Evolutionary conservation across 2,329 filamentous ascomycete genomes (phyloP).

Genomic region (Microdochium nivale): DNA sequence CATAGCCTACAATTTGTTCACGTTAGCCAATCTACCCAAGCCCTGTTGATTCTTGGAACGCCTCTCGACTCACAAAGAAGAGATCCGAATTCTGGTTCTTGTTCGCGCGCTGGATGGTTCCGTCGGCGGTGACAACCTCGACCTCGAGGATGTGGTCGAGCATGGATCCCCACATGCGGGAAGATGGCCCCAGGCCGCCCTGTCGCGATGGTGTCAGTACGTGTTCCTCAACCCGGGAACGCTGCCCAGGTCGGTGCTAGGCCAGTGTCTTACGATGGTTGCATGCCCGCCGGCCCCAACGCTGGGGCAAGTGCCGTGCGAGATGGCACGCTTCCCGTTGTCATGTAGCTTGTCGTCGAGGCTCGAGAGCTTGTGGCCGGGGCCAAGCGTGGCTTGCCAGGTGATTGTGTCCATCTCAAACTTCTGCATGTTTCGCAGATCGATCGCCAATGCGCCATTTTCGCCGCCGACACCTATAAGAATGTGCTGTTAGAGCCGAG

Average conservation of each 20-base stretch:
- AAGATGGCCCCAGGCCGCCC: conserved; percentile 50
- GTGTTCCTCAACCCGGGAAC: conserved; percentile 2
- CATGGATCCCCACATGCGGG: conserved; percentile 48
- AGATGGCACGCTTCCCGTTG: conserved; percentile 45
- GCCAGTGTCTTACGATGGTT: conserved; percentile 34
- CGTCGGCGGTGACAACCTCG: conserved; percentile 48
- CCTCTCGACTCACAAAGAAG: conserved; percentile 34
- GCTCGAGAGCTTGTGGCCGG: conserved; percentile 42
- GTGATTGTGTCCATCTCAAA: conserved; percentile 43
- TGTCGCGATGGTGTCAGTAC: conserved; percentile 14
- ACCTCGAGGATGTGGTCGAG: conserved; percentile 47
- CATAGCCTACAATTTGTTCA: conserved; percentile 27
- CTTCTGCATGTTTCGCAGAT: conserved; percentile 41
- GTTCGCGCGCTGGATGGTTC: conserved; percentile 38
- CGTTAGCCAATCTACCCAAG: neutral
- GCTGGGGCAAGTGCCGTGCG: conserved; percentile 50
- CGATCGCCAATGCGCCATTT: conserved; percentile 43
- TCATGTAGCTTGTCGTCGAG: conserved; percentile 40
- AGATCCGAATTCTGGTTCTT: conserved; percentile 40
- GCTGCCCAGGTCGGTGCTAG: neutral
- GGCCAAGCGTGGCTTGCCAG: conserved; percentile 46
- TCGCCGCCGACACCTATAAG: conserved; percentile 35
- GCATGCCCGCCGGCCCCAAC: conserved; percentile 52
- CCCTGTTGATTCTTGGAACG: neutral
- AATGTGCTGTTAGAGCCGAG: conserved; percentile 1